Base-by-base conservation (phyloP, 495 filamentous ascomycete species). In the Xylaria sp. region DNA sequence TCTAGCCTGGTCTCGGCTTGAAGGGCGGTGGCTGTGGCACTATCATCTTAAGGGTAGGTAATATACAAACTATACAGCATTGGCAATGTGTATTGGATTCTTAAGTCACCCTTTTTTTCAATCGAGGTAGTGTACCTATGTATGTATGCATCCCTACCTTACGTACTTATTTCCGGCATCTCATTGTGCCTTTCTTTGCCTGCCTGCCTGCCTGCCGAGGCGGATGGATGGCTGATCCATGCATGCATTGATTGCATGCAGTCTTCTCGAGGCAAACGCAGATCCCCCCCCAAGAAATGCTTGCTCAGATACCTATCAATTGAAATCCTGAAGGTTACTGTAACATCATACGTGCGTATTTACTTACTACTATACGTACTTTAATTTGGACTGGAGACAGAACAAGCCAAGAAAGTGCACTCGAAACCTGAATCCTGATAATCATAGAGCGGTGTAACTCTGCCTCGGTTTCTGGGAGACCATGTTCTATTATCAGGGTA, bases 361-460 rank as follows among this genome's bases (percentile, higher is more conserved):
- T 52, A 5, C 29, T 29, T 40, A n/a, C 57, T 29, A 40, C 33
- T 2, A n/a, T n/a, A n/a, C n/a, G n/a, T n/a, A 24, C 37, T 29
- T 24, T 17, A 6, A 40, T 19, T 19, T 46, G n/a, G 12, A 1
- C 5, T 46, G 14, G 41, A 46, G 14, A 43, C 19, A 43, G n/a
- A 2, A 46, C 5, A 14, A 48, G 61, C 61, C 40, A 64, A 46
- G 61, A 48, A 40, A 48, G 31, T 11, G 24, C 61, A 24, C 61
- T 12, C 11, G 41, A 46, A 46, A 48, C 40, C 61, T 11, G 15
- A 64, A 48, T 46, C 61, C 40, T 44, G 61, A 64, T 64, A 63
- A 63, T 46, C 1, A 19, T 61, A 61, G 58, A 61, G 58, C 58
- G 58, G 58, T 61, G 58, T 61, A 59, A 31, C 58, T 43, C 12